phyloP scores from a whole-genome alignment of 2,329 filamentous ascomycete species.

The Penicillium nordicum region DNA sequence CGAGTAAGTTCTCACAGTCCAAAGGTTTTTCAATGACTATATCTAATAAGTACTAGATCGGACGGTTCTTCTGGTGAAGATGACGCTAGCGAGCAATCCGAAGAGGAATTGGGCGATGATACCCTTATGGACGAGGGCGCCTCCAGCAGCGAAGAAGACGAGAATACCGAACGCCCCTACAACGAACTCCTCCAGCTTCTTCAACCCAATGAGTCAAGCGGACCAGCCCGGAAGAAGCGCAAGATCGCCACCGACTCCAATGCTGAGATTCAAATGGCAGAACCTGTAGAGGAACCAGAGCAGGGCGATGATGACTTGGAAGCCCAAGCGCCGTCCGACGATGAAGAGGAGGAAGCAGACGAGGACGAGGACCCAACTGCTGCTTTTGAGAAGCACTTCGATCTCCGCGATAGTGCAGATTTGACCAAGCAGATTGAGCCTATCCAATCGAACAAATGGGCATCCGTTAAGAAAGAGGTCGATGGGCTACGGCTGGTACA shows the following conservation, averaged over 20 bases:
- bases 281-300: conserved; percentile 25
- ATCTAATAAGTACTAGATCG: conserved; percentile 25
- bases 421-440: conserved; percentile 52
- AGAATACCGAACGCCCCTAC: conserved; percentile 47
- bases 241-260: conserved; percentile 45
- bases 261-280: conserved; percentile 23
- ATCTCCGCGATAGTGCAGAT: conserved; percentile 60
- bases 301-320: conserved; percentile 43
- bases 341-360: conserved; percentile 38
- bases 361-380: conserved; percentile 52
- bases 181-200: conserved; percentile 57
- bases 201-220: conserved; percentile 41
- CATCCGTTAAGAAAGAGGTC: conserved; percentile 39
- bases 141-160: conserved; percentile 45
- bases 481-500: conserved; percentile 33
- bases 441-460: conserved; percentile 50
- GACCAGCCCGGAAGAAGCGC: conserved; percentile 51
- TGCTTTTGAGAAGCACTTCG: conserved; percentile 80
- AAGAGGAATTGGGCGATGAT: conserved; percentile 45
- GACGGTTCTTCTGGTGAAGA: conserved; percentile 29
- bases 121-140: conserved; percentile 26
- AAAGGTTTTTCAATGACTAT: not conserved
- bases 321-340: conserved; percentile 49
- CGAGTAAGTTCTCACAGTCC: conserved; percentile 30
- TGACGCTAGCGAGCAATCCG: conserved; percentile 42